Evolutionary conservation across 495 filamentous ascomycete species (phyloP).

Genomic region (Umbilicaria muhlenbergii): DNA sequence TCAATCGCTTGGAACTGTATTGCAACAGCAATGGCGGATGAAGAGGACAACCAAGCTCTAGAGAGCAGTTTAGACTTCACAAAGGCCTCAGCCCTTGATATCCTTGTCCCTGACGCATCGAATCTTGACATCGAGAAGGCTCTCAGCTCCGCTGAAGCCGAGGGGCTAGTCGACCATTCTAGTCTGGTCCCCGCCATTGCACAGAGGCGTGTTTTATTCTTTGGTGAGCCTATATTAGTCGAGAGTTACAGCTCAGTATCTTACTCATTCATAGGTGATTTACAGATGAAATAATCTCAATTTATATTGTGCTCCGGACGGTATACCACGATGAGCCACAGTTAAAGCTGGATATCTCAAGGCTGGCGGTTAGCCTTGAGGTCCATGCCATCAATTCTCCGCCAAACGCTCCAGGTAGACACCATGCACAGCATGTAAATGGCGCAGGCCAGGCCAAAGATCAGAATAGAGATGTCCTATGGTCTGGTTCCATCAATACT

Average conservation of each 20-base stretch:
- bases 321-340: constrained; percentile 42
- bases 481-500: constrained; percentile 41
- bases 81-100: constrained; percentile 57
- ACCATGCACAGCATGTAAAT: constrained; percentile 9
- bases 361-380: constrained; percentile 54
- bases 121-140: constrained; percentile 47
- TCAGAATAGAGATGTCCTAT: constrained; percentile 48
- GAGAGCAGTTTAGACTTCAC: constrained; percentile 33
- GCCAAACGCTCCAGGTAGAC: constrained; percentile 23
- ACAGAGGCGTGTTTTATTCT: constrained; percentile 41
- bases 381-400: constrained; percentile 51
- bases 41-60: neutral
- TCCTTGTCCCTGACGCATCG: constrained; percentile 60
- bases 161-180: constrained; percentile 28
- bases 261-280: constrained; percentile 46
- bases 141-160: constrained; percentile 31
- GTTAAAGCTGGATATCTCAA: constrained; percentile 42
- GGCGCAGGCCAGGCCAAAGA: constrained; percentile 27
- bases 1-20: neutral
- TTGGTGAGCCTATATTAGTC: constrained; percentile 41
- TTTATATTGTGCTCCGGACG: constrained; percentile 57
- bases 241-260: constrained; percentile 18
- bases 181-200: constrained; percentile 32
- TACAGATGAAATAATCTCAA: constrained; percentile 62
- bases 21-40: constrained; percentile 1